Evolutionary conservation across 2,329 filamentous ascomycete genomes (phyloP).

Genomic region (Aureobasidium vineae): DNA sequence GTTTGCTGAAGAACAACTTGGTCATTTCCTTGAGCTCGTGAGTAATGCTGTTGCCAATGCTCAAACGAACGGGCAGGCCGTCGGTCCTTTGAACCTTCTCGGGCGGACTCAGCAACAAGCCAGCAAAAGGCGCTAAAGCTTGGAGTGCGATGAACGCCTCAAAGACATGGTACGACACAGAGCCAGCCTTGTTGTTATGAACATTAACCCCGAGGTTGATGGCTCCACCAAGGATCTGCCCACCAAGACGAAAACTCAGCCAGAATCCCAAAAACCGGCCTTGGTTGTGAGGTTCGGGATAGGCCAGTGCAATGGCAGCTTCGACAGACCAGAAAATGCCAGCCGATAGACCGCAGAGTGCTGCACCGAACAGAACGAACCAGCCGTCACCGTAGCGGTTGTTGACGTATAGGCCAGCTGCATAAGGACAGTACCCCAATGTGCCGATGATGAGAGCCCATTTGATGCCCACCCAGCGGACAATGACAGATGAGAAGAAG

Average conservation of each 20-base stretch:
- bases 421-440: constrained; percentile 68
- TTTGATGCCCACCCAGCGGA: constrained; percentile 68
- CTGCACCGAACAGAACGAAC: constrained; percentile 66
- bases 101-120: constrained; percentile 61
- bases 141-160: constrained; percentile 70
- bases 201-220: constrained; percentile 68
- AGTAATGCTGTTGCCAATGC: constrained; percentile 57
- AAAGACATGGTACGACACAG: constrained; percentile 68
- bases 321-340: constrained; percentile 76
- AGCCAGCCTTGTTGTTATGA: constrained; percentile 56
- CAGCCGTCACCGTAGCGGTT: constrained; percentile 68
- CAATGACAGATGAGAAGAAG: constrained; percentile 62
- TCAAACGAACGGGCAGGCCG: constrained; percentile 60
- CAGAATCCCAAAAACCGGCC: constrained; percentile 66
- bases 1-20: constrained; percentile 58
- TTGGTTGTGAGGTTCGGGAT: constrained; percentile 67
- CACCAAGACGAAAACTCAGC: constrained; percentile 60
- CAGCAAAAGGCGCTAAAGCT: constrained; percentile 62
- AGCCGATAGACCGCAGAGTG: constrained; percentile 66
- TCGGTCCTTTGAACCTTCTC: constrained; percentile 63
- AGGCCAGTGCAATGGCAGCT: constrained; percentile 68
- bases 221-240: constrained; percentile 69
- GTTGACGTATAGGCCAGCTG: constrained; percentile 69
- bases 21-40: constrained; percentile 60
- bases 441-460: constrained; percentile 69